Evolutionary conservation across 306 rosid species (phyloP).

Genomic region (Cyamopsis tetragonoloba): DNA sequence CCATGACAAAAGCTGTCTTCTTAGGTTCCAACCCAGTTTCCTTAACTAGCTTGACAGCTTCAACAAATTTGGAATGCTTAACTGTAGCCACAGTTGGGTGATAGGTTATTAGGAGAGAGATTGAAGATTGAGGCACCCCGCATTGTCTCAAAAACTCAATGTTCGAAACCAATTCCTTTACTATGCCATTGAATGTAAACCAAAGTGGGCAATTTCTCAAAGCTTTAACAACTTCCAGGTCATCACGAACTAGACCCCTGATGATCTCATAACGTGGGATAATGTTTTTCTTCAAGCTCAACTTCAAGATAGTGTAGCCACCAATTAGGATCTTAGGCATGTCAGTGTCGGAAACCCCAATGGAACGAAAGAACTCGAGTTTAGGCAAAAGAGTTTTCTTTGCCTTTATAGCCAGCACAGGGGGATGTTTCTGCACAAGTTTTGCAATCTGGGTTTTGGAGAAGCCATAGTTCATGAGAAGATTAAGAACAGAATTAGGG

Average conservation of each 20-base stretch:
- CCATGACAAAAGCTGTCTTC: background rate
- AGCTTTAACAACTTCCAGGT: background rate
- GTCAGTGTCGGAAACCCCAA: conserved; percentile 31
- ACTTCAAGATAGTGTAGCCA: background rate
- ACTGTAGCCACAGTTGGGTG: background rate
- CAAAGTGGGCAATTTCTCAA: background rate
- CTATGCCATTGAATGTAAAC: background rate
- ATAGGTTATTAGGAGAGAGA: background rate
- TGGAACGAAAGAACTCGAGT: conserved; percentile 28
- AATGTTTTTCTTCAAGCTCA: conserved; percentile 30
- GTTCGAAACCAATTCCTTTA: conserved; percentile 6
- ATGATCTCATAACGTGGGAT: conserved; percentile 23
- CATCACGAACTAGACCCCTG: conserved; percentile 2
- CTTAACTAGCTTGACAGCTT: conserved; percentile 17
- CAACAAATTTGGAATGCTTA: background rate
- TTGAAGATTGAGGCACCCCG: conserved; percentile 21
- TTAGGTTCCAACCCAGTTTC: conserved; percentile 24
- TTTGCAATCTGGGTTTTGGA: conserved; percentile 23
- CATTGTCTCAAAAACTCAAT: conserved; percentile 22
- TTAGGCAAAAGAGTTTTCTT: conserved; percentile 35
- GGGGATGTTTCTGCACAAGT: background rate
- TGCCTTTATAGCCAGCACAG: conserved; percentile 6
- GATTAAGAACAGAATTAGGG: conserved; percentile 21
- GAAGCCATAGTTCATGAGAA: conserved; percentile 27
- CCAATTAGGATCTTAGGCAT: conserved; percentile 1